Conservation (phyloP, 306 rosid genomes). For the Ormosia emarginata region DNA sequence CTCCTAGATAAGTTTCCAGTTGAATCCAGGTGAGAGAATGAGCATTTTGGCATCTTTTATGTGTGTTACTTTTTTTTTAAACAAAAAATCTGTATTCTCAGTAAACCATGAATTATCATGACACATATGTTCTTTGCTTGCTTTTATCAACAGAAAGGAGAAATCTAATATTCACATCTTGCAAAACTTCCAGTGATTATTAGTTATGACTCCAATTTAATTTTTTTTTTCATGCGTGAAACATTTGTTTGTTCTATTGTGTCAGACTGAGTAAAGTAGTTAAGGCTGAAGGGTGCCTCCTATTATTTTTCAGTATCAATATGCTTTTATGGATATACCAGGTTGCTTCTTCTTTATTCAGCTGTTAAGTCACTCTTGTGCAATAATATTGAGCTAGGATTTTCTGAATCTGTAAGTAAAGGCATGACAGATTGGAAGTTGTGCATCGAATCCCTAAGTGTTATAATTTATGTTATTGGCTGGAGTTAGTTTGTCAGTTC, state of each 20-base stretch:
- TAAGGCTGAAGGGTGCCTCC: conserved; percentile 9
- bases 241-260: background rate
- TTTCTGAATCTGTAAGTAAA: too few relatives aligned
- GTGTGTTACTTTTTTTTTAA: conserved; percentile 4
- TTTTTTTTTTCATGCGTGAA: background rate
- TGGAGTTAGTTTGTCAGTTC: background rate
- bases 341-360: background rate
- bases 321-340: background rate
- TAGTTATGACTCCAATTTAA: background rate
- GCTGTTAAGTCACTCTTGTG: background rate
- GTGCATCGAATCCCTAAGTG: background rate
- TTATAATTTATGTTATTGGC: background rate
- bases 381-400: background rate
- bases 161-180: background rate
- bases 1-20: conserved; percentile 89
- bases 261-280: background rate
- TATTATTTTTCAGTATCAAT: background rate
- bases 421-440: background rate
- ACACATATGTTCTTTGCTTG: conserved; percentile 1
- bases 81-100: background rate
- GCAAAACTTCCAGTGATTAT: background rate
- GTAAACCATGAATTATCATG: background rate
- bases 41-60: conserved; percentile 10
- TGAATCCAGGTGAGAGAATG: conserved; percentile 72
- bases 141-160: conserved; percentile 15